Evolutionary conservation across 352 stramenopile species (phyloP).

Genomic region (Pythium graminicola): DNA sequence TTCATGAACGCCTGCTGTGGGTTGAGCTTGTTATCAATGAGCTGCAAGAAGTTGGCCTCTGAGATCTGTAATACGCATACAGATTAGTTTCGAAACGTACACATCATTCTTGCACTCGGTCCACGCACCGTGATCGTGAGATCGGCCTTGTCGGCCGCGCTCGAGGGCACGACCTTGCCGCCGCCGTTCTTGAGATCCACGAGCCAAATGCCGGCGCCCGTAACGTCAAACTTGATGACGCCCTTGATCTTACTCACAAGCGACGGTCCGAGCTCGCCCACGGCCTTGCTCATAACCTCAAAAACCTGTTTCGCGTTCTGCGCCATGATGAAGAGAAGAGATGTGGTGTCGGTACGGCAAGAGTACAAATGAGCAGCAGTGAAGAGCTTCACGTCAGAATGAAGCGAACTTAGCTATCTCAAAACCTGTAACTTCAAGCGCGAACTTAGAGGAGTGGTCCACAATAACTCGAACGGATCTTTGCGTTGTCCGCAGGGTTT

Average conservation of each 20-base stretch:
- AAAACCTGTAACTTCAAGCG: not conserved
- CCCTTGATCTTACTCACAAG: slow-evolving; percentile 74
- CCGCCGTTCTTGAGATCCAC: slow-evolving; percentile 74
- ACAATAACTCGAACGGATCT: not conserved
- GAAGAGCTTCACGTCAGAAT: slow-evolving; percentile 17
- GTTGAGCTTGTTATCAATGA: slow-evolving; percentile 87
- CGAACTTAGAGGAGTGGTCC: slow-evolving; percentile 18
- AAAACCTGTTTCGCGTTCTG: slow-evolving; percentile 56
- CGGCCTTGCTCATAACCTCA: slow-evolving; percentile 54
- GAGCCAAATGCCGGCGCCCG: slow-evolving; percentile 55
- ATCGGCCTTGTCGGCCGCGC: slow-evolving; percentile 54
- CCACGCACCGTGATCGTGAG: slow-evolving; percentile 62
- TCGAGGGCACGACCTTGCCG: slow-evolving; percentile 47
- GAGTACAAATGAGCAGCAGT: slow-evolving; percentile 13
- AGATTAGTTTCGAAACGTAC: no score
- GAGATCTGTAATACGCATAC: slow-evolving; percentile 33
- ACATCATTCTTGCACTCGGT: no score
- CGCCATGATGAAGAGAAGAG: slow-evolving; percentile 25
- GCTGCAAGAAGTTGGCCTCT: slow-evolving; percentile 66
- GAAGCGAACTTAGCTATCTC: no score
- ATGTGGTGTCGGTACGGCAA: not conserved
- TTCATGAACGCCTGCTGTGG: slow-evolving; percentile 94
- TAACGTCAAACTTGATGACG: slow-evolving; percentile 77
- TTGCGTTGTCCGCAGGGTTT: no score
- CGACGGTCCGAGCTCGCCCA: slow-evolving; percentile 59